These are phyloP conservation scores for Botrytis aclada DNA, from an alignment of 2,329 filamentous ascomycete genomes.

Conservation along the genomic window DNA sequence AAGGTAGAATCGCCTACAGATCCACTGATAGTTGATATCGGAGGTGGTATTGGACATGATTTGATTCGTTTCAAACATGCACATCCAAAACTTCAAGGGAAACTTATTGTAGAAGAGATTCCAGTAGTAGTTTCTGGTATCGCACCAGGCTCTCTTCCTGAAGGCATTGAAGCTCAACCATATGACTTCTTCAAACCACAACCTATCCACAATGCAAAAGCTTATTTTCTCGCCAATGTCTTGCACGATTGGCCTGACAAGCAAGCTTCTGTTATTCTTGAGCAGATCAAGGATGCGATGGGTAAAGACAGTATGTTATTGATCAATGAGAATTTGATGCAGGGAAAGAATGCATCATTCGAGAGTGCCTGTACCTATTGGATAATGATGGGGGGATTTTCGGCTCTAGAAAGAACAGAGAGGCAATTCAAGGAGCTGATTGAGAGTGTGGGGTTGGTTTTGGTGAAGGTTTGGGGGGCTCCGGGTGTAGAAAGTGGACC, in stretches of 20 bases:
- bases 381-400: conserved; percentile 12
- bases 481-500: neutral
- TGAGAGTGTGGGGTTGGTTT: neutral
- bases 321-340: conserved; percentile 13
- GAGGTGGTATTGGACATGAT: conserved; percentile 17
- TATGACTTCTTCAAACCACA: conserved; percentile 9
- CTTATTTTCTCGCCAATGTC: conserved; percentile 7
- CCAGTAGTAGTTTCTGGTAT: neutral
- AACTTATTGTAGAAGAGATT: conserved; percentile 16
- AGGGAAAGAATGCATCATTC: neutral
- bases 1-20: conserved; percentile 8
- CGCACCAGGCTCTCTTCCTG: neutral
- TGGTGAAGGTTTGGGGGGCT: neutral
- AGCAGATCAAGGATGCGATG: conserved; percentile 12
- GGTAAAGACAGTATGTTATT: neutral
- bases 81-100: neutral
- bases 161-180: neutral
- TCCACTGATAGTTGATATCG: conserved; percentile 20
- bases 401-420: conserved; percentile 7
- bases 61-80: neutral
- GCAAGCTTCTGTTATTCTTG: conserved; percentile 1
- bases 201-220: conserved; percentile 4
- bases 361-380: conserved; percentile 5
- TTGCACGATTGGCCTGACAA: conserved; percentile 17
- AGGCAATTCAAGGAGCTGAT: conserved; percentile 6